Percentiles rank a stretch among this genome's conserved stretches.
Evolutionary conservation across 2,329 filamentous ascomycete species (phyloP).

Genomic region (Ceratocystis albifundus): DNA sequence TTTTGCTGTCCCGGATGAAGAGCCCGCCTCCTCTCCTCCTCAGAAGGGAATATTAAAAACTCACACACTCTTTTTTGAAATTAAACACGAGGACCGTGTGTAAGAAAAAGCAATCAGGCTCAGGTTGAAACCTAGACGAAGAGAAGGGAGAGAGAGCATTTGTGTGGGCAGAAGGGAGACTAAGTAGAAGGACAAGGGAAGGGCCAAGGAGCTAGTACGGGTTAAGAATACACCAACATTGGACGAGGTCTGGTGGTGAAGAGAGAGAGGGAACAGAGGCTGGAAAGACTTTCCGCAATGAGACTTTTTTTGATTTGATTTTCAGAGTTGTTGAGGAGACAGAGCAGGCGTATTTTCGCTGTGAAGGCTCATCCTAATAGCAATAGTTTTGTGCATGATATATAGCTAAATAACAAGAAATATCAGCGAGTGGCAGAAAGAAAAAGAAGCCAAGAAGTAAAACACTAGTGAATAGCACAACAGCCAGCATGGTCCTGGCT

Average conservation of each 20-base stretch:
- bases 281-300: background rate
- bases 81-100: background rate
- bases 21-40: no score
- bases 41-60: background rate
- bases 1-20: no score
- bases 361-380: no score
- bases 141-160: background rate
- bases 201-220: background rate
- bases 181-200: background rate
- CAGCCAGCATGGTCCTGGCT: no score
- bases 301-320: background rate
- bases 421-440: no score
- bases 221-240: slow-evolving; percentile 1
- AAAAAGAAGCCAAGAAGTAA: no score
- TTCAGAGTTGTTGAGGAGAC: background rate
- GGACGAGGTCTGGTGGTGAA: background rate
- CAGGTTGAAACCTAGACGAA: background rate
- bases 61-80: background rate
- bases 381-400: no score
- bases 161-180: background rate
- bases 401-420: no score
- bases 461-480: no score
- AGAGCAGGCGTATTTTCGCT: no score
- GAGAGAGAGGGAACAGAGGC: background rate
- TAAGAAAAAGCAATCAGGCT: background rate